Base-by-base conservation (phyloP, 257 asterid genomes). In the Petrea volubilis region DNA sequence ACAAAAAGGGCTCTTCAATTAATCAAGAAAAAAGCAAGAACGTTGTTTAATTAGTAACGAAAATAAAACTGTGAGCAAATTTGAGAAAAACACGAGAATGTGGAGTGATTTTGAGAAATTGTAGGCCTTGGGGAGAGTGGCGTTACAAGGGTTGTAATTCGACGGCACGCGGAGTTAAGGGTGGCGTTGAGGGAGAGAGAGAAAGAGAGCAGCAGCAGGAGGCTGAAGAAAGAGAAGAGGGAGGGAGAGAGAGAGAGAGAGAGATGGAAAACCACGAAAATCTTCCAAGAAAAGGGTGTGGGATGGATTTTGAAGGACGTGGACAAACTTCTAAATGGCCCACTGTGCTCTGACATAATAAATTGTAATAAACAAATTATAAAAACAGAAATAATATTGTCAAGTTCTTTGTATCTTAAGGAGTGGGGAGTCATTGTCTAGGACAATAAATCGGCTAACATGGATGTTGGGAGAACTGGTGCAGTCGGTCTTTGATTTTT, bases 281-380 rank as follows among this genome's bases (percentile, higher is more conserved):
- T 79, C 76, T 77, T 79, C 81, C 78, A 31, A 67, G 77, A 66
- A 46, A 64, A 27, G 73, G 73, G 71, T 27, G 58, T 23, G 41
- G 60, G 67, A 24, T 56, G 64, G 71, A 64, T 63, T 83, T 51
- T 81, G 43, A 60, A 71, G 69, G 79, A 47, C 38, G 72, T 21
- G 71, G 64, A 71, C 57, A 34, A 44, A 57, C 23, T 7, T 14
- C 14, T 3, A 3, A 49, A 15, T 21, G 47, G 51, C 15, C 40
- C 33, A 17, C 23, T 6, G 28, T 21, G 12, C 23, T 28, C n/a
- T 31, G 24, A 29, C 31, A 36, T 2, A 44, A 64, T 7, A 60
- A 7, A 33, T 7, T 52, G 51, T 68, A 20, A 67, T 52, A 23
- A 34, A 38, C 14, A 1, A 63, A 63, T 1, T 6, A 6, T 3